Base-by-base conservation (phyloP, 176 grass and related monocot species). In the Urochloa ruziziensis region DNA sequence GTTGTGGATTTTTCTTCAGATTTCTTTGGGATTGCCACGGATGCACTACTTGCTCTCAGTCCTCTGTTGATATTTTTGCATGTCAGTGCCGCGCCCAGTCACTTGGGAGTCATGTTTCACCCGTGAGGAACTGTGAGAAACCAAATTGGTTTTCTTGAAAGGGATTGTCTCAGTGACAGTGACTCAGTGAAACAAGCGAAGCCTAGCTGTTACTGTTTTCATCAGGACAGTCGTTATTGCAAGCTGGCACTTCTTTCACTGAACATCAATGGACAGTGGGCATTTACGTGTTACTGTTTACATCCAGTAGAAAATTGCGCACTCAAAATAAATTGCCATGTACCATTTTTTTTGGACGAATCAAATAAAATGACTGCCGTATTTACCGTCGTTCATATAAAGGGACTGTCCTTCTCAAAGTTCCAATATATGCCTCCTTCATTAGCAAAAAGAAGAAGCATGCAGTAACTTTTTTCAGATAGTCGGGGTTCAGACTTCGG, bases 1-100 rank as follows among this genome's bases (percentile, higher is more conserved):
- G 78, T 10, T 56, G 60, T 73, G 65, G 86, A 62, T 83, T 88
- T 88, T 64, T 72, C 54, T 27, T 10, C 56, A n/a, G 73, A 54
- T 78, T 88, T 62, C 14, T 83, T 43, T 17, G 1, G 1, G 72
- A 77, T 21, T 21, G 14, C 4, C 67, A 33, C 30, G 48, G 10
- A 34, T 23, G 28, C 3, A 44, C 21, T 18, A n/a, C 15, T 7
- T 71, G 30, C 32, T 40, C 47, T 3, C 10, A 11, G 65, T 10
- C 33, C 19, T 2, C 21, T 62, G 66, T 19, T 29, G 85, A 68
- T 75, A 81, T 3, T 76, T 81, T 28, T 60, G 65, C 78, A 13
- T 28, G 15, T 16, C 27, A 3, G 28, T 4, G 81, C n/a, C 47
- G 28, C 2, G 81, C n/a, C 47, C 29, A 19, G n/a, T 47, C 32